Base-by-base conservation (phyloP, 306 rosid genomes). In the Rosa multiflora region DNA sequence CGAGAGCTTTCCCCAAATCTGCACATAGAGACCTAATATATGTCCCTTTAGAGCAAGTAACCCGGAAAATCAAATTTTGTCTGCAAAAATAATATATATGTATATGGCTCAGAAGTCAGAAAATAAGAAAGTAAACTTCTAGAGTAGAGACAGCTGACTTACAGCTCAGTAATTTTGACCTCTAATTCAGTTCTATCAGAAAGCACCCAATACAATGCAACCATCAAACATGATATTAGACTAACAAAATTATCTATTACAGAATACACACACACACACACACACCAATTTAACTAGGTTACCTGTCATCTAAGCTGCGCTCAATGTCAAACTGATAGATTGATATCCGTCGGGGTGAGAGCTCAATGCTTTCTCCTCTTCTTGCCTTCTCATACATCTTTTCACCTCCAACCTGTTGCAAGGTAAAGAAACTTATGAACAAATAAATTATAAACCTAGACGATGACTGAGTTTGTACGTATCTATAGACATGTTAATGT, bases 301-400 rank as follows among this genome's bases (percentile, higher is more conserved):
- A 95, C 99, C 99, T 85, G 83, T 95, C 97, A 76, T 88, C 89
- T 83, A 95, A 86, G 88, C 99, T 95, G 76, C 98, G 97, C 85
- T 95, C 96, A 64, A 90, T 84, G 80, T 92, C 93, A 80, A 94
- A 92, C 88, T 87, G 87, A 91, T 88, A 92, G 68, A 94, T 87
- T 79, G 99, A 94, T 78, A 94, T 91, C 56, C 87, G 92, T 83
- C 99, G 87, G 1, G 99, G 97, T 18, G 99, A 87, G 74, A 94
- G 99, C 79, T 94, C 99, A 44, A 92, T 86, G 83, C 91, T 94
- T 86, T 94, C 97, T 79, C 99, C 99, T 83, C 94, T 89, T 86
- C 99, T 92, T 85, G 99, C 99, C 84, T 92, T 94, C 47, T 94
- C 97, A 74, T 94, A 94, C 97, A 94, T 78, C 82, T 80, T 94